Evolutionary conservation across 495 filamentous ascomycete species (phyloP), one percentile per base, ranked within the genome.

Genomic region (Bryoglossum gracile): DNA sequence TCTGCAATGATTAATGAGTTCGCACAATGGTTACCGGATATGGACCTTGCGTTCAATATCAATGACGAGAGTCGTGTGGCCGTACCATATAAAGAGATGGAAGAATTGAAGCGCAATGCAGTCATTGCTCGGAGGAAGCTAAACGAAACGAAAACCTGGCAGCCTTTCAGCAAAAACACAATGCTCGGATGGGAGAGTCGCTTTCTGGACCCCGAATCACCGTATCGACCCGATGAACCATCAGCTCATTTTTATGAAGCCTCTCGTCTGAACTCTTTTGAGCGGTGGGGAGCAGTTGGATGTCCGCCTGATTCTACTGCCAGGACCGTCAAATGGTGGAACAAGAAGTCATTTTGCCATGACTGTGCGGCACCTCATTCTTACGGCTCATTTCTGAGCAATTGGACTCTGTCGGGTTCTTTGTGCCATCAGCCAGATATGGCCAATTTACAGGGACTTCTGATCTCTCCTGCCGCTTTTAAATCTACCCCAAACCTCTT

Each of bases 371-470:
- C 57, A 0, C 83, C 84, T 1, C 87, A 94, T 48, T 84, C 84
- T 0, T 56, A 78, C n/a, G 78, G 76, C 5, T 74, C 78, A 14
- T 89, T 83, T 54, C 69, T 86, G 0, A 62, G 69, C 19, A 69
- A 87, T 55, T 89, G 83, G 78, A 66, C 74, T 13, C 59, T 78
- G 9, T 74, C 82, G 3, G 73, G 77, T 8, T 74, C 84, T 23
- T 72, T 84, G 37, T 94, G 87, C 60, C 84, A 89, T 52, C 87
- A 94, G 56, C 81, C 87, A 1, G 87, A 94, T 54, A 70, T 94
- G 34, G 76, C 80, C 14, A 70, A 78, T 30, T 70, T 89, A 2
- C 87, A 91, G 55, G 82, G 84, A 30, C 75, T 89, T 46, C 70
- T 86, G 61, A 71, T 84, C 23, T 80, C 73, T 0, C 77, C 84